Evolutionary conservation across 2,329 filamentous ascomycete genomes (phyloP).

Genomic region (Penicillium sp.): DNA sequence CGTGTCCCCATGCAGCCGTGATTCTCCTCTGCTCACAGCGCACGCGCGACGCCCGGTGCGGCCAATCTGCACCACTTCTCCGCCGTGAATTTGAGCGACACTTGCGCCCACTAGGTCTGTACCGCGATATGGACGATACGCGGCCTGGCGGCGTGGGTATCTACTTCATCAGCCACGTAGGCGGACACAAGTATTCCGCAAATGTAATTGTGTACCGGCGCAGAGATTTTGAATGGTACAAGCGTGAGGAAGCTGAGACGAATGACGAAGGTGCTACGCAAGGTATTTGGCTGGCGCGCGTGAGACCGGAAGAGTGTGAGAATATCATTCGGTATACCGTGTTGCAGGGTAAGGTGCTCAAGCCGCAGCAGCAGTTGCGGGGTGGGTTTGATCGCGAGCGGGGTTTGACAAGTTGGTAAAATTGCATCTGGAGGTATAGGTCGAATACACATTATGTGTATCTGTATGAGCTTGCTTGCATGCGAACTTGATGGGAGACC

Average conservation of each 20-base stretch:
- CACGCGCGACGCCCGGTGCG: slow-evolving; percentile 92
- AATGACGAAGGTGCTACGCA: slow-evolving; percentile 66
- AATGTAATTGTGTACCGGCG: slow-evolving; percentile 90
- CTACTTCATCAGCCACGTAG: slow-evolving; percentile 95
- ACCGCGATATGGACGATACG: slow-evolving; percentile 83
- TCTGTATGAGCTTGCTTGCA: not conserved
- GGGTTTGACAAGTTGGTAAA: slow-evolving; percentile 82
- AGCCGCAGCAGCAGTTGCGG: slow-evolving; percentile 78
- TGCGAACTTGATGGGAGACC: not conserved
- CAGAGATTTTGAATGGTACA: slow-evolving; percentile 43
- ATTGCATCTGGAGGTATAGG: not conserved
- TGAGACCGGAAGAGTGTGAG: slow-evolving; percentile 86
- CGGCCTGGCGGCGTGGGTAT: slow-evolving; percentile 89
- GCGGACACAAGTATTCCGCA: slow-evolving; percentile 93
- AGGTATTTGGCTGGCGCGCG: slow-evolving; percentile 87
- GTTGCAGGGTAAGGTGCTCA: slow-evolving; percentile 88
- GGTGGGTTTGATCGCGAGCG: slow-evolving; percentile 84
- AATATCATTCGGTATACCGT: slow-evolving; percentile 87
- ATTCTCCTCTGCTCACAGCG: slow-evolving; percentile 92
- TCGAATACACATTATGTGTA: not conserved
- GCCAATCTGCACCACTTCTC: slow-evolving; percentile 88
- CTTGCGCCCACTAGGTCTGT: slow-evolving; percentile 77
- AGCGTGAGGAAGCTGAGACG: slow-evolving; percentile 23
- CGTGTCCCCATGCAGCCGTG: slow-evolving; percentile 78
- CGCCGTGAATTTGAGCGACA: slow-evolving; percentile 85